These are phyloP conservation scores for Penicillium odoratum DNA, from an alignment of 495 filamentous ascomycete genomes.

Conservation along the genomic window DNA sequence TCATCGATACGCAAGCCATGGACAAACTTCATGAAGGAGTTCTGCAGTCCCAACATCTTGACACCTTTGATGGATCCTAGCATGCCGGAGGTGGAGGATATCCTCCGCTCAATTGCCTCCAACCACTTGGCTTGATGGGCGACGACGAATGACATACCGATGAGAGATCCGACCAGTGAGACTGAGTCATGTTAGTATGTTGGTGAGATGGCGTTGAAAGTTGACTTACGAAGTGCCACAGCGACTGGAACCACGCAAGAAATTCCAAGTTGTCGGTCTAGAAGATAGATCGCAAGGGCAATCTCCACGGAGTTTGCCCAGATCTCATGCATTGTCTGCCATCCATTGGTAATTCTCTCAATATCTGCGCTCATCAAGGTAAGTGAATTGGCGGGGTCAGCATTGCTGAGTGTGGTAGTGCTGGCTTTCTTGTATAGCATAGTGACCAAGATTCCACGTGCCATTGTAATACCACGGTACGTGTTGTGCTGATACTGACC, in stretches of 20 bases:
- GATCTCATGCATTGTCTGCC: conserved; percentile 54
- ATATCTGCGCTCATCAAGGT: conserved; percentile 66
- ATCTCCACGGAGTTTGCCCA: conserved; percentile 63
- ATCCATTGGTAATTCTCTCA: conserved; percentile 51
- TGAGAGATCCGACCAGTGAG: conserved; percentile 38
- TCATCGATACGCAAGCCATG: conserved; percentile 57
- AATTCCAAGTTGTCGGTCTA: conserved; percentile 57
- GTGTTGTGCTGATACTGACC: conserved; percentile 56
- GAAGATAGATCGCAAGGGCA: conserved; percentile 55
- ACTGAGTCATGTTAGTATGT: conserved; percentile 5
- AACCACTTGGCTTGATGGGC: conserved; percentile 29
- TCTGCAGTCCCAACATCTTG: conserved; percentile 60
- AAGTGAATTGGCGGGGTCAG: conserved; percentile 52
- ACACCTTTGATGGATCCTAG: conserved; percentile 60
- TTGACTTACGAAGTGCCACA: conserved; percentile 44
- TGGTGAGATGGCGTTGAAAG: conserved; percentile 1
- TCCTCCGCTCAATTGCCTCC: conserved; percentile 52
- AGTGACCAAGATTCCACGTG: conserved; percentile 56
- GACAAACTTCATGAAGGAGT: conserved; percentile 40
- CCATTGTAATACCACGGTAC: conserved; percentile 59
- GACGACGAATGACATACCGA: conserved; percentile 31
- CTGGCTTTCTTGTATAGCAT: conserved; percentile 56
- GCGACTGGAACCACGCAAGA: conserved; percentile 53
- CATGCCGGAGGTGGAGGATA: conserved; percentile 51
- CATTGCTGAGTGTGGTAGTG: conserved; percentile 39